These are phyloP conservation scores for Pyrus betulifolia DNA, from an alignment of 306 rosid genomes.

Conservation along the genomic window DNA sequence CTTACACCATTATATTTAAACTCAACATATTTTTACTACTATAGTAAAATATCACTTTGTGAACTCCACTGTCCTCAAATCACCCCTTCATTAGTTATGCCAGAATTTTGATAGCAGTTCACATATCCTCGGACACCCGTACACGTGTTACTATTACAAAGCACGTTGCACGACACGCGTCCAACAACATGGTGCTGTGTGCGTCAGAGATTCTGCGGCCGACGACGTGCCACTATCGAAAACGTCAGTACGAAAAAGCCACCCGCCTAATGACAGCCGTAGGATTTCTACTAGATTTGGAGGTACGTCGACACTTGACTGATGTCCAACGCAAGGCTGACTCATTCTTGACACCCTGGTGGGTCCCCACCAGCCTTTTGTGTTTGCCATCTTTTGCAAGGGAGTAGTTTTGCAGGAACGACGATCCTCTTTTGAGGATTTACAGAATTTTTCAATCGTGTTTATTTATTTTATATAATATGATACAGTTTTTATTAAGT, in stretches of 20 bases:
- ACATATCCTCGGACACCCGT: too few relatives aligned
- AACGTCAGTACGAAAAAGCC: not conserved
- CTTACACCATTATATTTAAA: too few relatives aligned
- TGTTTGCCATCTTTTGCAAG: too few relatives aligned
- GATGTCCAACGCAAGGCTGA: constrained; percentile 47
- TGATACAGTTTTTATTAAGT: accelerated
- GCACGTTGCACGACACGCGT: too few relatives aligned
- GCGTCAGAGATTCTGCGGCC: not conserved
- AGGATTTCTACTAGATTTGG: not conserved
- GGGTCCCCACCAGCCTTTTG: too few relatives aligned
- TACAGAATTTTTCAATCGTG: accelerated
- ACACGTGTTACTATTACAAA: not conserved
- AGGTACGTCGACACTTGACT: not conserved
- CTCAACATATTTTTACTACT: accelerated
- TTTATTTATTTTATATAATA: too few relatives aligned
- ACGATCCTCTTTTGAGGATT: too few relatives aligned
- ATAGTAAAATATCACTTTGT: too few relatives aligned
- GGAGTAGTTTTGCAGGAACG: too few relatives aligned
- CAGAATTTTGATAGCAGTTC: too few relatives aligned
- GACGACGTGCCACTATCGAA: not conserved
- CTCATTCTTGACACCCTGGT: constrained; percentile 15
- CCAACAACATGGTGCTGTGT: not conserved
- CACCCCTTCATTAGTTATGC: too few relatives aligned
- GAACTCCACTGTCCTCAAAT: too few relatives aligned
- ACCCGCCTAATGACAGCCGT: not conserved